Conservation (phyloP, 2,329 filamentous ascomycete species). For the Epichloe glyceriae region DNA sequence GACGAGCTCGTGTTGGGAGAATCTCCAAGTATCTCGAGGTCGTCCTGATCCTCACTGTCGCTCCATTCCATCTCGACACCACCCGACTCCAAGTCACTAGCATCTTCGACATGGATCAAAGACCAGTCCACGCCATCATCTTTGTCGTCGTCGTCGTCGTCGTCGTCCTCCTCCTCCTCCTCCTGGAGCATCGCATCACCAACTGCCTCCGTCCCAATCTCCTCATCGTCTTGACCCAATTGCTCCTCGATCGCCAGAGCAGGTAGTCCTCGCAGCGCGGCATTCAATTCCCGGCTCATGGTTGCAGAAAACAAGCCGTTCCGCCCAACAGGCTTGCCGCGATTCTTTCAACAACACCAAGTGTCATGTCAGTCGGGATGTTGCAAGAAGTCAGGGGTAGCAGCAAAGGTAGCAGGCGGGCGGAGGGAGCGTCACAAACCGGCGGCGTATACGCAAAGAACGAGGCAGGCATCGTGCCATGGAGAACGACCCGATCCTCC, state of each 20-base stretch:
- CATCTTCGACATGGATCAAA: background rate
- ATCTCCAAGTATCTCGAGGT: background rate
- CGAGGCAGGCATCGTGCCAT: constrained; percentile 17
- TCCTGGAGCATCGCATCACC: background rate
- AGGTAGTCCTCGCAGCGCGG: constrained; percentile 13
- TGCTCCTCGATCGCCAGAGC: background rate
- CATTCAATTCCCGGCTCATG: constrained; percentile 22
- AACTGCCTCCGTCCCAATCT: background rate
- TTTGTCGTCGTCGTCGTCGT: background rate
- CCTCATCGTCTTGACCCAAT: background rate
- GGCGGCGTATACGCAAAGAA: constrained; percentile 35
- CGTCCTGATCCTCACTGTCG: background rate
- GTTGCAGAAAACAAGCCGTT: constrained; percentile 20
- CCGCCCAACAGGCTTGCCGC: constrained; percentile 25
- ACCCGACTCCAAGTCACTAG: background rate
- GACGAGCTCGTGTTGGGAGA: background rate
- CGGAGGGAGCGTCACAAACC: constrained; percentile 19
- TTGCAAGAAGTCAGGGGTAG: background rate
- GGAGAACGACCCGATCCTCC: constrained; percentile 36
- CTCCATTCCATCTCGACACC: background rate
- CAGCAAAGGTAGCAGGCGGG: background rate
- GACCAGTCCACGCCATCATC: background rate
- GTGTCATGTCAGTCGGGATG: background rate
- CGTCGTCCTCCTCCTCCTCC: background rate
- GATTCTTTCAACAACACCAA: constrained; percentile 13